Evolutionary conservation across 2,329 filamentous ascomycete genomes (phyloP).

Genomic region (Hymenotorrendiella dingleyae): DNA sequence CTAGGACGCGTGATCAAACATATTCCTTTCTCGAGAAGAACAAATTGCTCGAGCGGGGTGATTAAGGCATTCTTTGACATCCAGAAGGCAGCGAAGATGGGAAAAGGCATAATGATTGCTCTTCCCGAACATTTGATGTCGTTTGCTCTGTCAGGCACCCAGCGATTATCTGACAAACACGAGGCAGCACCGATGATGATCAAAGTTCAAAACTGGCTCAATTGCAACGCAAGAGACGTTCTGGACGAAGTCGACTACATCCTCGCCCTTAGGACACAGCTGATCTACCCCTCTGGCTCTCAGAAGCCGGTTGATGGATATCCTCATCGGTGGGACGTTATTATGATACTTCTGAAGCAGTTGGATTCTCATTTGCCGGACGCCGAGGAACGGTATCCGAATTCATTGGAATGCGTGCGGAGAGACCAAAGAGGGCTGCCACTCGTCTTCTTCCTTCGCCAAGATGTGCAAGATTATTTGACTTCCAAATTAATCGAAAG

Average conservation of each 20-base stretch:
- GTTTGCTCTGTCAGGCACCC: slow-evolving; percentile 44
- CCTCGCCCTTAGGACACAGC: slow-evolving; percentile 33
- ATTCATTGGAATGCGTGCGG: slow-evolving; percentile 39
- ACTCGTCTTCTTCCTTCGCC: slow-evolving; percentile 40
- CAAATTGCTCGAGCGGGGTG: slow-evolving; percentile 27
- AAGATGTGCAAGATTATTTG: slow-evolving; percentile 34
- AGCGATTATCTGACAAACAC: slow-evolving; percentile 38
- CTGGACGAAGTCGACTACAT: slow-evolving; percentile 45
- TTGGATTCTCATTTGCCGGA: slow-evolving; percentile 29
- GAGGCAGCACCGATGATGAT: slow-evolving; percentile 39
- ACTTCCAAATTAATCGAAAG: slow-evolving; percentile 30
- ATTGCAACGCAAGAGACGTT: slow-evolving; percentile 40
- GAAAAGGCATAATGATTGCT: slow-evolving; percentile 40
- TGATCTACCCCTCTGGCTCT: slow-evolving; percentile 37
- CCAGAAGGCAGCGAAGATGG: slow-evolving; percentile 32
- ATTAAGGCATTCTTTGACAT: slow-evolving; percentile 33
- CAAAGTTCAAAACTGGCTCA: slow-evolving; percentile 39
- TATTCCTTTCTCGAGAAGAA: slow-evolving; percentile 42
- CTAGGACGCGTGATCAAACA: slow-evolving; percentile 38
- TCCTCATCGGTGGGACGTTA: slow-evolving; percentile 34
- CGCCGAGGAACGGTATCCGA: slow-evolving; percentile 34
- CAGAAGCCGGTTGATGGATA: slow-evolving; percentile 34
- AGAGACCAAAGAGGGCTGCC: slow-evolving; percentile 36
- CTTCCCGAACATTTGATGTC: slow-evolving; percentile 51
- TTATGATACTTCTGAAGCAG: slow-evolving; percentile 26